Percentiles rank a stretch among this genome's conserved stretches.
phyloP scores from a whole-genome alignment of 805 yeast genomes.

The Metschnikowia arizonensis region DNA sequence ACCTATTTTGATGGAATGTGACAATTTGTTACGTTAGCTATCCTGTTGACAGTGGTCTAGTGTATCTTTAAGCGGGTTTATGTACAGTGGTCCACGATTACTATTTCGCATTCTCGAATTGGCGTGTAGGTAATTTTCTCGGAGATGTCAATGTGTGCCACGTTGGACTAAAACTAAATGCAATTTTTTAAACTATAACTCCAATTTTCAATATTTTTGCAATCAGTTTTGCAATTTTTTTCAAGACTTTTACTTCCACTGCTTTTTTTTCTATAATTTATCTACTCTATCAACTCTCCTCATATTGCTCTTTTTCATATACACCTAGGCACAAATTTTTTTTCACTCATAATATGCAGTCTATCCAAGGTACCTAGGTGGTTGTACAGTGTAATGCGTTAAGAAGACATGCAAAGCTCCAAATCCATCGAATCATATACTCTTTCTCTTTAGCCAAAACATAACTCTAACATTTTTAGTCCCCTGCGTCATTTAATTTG shows the following conservation, averaged over 20 bases:
- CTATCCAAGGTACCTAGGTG: conserved; percentile 1
- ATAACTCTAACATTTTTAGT: not conserved
- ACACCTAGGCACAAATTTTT: not conserved
- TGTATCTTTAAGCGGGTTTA: not conserved
- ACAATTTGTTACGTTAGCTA: too few species aligned
- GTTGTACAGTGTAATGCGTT: conserved; percentile 1
- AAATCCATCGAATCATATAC: not conserved
- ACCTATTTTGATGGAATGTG: too few species aligned
- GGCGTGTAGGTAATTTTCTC: too few species aligned
- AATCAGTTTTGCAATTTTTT: too few species aligned
- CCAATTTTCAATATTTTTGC: too few species aligned
- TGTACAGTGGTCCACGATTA: not conserved
- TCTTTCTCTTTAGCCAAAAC: not conserved
- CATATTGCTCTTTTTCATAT: not conserved
- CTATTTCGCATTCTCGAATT: not conserved
- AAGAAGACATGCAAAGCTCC: not conserved
- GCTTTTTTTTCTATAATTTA: too few species aligned
- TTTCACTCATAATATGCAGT: not conserved
- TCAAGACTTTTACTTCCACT: too few species aligned
- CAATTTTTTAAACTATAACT: too few species aligned
- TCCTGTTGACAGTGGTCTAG: not conserved
- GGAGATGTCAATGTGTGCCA: not conserved
- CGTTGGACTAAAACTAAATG: not conserved
- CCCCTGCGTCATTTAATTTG: not conserved
- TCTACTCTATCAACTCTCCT: not conserved